phyloP scores from a whole-genome alignment of 495 filamentous ascomycete species.

The Bacidia rubella region DNA sequence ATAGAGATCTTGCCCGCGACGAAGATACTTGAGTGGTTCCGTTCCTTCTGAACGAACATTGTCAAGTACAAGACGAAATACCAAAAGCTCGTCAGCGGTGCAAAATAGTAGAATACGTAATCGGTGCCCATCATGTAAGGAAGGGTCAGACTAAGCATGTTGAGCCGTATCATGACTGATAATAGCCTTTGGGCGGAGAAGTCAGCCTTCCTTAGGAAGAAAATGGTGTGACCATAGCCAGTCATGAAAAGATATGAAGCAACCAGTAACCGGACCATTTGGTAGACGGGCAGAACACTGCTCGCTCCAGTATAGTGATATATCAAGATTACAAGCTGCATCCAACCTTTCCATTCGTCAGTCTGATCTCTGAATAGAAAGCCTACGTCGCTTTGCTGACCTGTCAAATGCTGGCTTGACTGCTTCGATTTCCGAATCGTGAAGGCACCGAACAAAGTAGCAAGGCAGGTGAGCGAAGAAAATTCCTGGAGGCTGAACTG shows the following conservation, averaged over 20 bases:
- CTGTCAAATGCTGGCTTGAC: neutral
- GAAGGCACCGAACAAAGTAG: constrained; percentile 26
- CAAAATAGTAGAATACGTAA: constrained; percentile 48
- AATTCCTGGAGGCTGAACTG: constrained; percentile 32
- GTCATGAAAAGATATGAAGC: constrained; percentile 49
- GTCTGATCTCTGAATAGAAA: constrained; percentile 42
- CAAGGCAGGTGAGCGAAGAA: constrained; percentile 20
- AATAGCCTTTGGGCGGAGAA: constrained; percentile 39
- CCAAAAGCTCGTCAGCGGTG: constrained; percentile 46
- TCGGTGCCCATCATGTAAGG: constrained; percentile 44
- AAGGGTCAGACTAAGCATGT: constrained; percentile 38
- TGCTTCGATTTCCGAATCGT: constrained; percentile 21
- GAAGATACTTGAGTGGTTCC: constrained; percentile 30
- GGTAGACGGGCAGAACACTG: constrained; percentile 36
- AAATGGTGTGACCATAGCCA: constrained; percentile 45
- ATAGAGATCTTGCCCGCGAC: constrained; percentile 35
- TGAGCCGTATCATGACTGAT: constrained; percentile 39
- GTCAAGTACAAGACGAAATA: constrained; percentile 36
- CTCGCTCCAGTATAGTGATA: constrained; percentile 46
- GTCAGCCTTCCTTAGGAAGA: constrained; percentile 38
- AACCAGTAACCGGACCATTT: constrained; percentile 40
- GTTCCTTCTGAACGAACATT: constrained; percentile 25
- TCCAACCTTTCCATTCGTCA: constrained; percentile 53
- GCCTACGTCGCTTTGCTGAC: constrained; percentile 14
- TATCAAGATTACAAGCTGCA: constrained; percentile 44